Conservation (phyloP, 2,329 filamentous ascomycete genomes). For the Calycina marina region DNA sequence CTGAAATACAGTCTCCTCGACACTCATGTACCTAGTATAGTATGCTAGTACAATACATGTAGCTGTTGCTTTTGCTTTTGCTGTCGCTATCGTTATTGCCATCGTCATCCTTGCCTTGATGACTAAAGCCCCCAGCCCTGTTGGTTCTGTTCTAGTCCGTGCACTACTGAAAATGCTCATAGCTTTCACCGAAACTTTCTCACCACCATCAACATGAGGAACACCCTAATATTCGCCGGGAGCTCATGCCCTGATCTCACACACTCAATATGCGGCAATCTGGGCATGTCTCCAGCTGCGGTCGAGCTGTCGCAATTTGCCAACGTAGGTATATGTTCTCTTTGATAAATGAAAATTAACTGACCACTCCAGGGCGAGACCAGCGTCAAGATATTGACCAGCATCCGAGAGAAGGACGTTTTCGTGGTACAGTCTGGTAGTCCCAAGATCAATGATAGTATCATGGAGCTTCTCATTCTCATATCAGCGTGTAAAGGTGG, state of each 20-base stretch:
- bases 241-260: conserved; percentile 52
- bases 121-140: too few relatives aligned
- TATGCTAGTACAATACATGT: too few relatives aligned
- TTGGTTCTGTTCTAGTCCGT: too few relatives aligned
- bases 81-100: too few relatives aligned
- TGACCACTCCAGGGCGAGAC: conserved; percentile 43
- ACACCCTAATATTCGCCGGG: conserved; percentile 54
- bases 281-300: conserved; percentile 49
- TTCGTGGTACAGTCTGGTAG: conserved; percentile 98
- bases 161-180: too few relatives aligned
- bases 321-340: conserved; percentile 36
- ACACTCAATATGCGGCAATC: conserved; percentile 50
- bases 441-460: conserved; percentile 90
- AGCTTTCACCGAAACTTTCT: too few relatives aligned
- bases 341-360: conserved; percentile 14
- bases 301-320: conserved; percentile 57
- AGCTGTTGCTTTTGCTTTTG: too few relatives aligned
- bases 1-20: too few relatives aligned
- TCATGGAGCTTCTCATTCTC: conserved; percentile 99
- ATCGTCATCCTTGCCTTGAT: too few relatives aligned
- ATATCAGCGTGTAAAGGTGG: conserved; percentile 97
- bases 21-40: too few relatives aligned
- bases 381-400: conserved; percentile 53
- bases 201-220: conserved; percentile 46
- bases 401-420: conserved; percentile 93